Conservation (phyloP, 2,329 filamentous ascomycete species). For the Dissoconium aciculare region DNA sequence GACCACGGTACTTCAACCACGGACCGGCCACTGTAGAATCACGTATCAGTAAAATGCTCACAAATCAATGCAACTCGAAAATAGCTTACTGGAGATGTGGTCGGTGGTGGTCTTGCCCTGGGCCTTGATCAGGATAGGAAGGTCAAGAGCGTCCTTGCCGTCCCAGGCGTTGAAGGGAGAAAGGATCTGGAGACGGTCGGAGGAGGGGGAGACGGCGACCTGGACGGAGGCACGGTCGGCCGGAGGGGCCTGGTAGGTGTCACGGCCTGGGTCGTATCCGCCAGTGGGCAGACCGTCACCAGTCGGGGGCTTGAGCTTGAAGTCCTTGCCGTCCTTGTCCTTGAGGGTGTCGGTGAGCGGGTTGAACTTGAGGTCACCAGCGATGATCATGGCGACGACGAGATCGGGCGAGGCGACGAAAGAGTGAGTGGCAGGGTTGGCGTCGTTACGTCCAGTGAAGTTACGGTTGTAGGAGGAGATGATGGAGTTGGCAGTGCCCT, state of each 20-base stretch:
- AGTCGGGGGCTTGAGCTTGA: constrained; percentile 65
- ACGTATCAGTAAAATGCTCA: constrained; percentile 10
- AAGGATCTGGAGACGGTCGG: constrained; percentile 88
- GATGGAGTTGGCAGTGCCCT: constrained; percentile 92
- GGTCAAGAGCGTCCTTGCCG: constrained; percentile 64
- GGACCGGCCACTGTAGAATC: constrained; percentile 62
- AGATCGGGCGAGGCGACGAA: constrained; percentile 87
- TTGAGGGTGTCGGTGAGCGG: constrained; percentile 82
- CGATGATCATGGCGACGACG: constrained; percentile 72
- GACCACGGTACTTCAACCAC: constrained; percentile 97
- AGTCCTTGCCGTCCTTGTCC: constrained; percentile 93
- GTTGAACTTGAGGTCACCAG: constrained; percentile 83
- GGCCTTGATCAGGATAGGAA: constrained; percentile 92
- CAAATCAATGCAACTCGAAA: neutral
- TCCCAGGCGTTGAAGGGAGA: constrained; percentile 78
- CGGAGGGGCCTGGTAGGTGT: constrained; percentile 95
- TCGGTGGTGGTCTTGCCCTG: constrained; percentile 94
- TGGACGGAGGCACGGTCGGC: constrained; percentile 54
- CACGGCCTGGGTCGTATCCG: constrained; percentile 79
- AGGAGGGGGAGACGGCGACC: constrained; percentile 74
- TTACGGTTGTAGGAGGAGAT: constrained; percentile 99
- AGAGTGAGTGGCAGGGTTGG: constrained; percentile 85
- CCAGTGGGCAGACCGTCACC: constrained; percentile 64
- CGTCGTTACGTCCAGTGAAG: constrained; percentile 96
- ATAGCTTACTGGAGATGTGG: constrained; percentile 59